Evolutionary conservation across 176 grass and related monocot genomes (phyloP).

Genomic region (Coix lacrymajobi): DNA sequence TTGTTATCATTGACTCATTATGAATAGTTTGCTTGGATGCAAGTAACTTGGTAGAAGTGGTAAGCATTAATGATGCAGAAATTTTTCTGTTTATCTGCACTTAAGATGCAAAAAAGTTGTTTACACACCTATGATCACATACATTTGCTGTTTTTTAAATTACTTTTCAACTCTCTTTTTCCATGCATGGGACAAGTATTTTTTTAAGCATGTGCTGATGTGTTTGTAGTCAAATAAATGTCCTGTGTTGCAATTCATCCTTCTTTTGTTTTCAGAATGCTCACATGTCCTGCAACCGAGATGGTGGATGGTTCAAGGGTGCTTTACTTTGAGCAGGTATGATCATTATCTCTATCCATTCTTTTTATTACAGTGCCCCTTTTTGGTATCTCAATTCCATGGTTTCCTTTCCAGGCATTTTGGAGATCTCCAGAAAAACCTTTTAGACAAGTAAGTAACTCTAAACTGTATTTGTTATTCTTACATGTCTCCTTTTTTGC

Average conservation of each 20-base stretch:
- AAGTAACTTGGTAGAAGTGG: neutral
- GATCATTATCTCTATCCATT: neutral
- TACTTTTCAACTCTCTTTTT: neutral
- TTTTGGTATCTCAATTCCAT: neutral
- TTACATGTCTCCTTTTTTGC: neutral
- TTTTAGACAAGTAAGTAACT: slow-evolving; percentile 93
- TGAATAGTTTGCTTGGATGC: neutral
- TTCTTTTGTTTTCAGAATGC: slow-evolving; percentile 57
- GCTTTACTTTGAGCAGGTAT: slow-evolving; percentile 95
- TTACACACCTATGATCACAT: neutral
- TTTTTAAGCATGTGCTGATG: neutral
- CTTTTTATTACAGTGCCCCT: neutral
- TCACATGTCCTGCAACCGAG: slow-evolving; percentile 87
- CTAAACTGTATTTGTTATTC: slow-evolving; percentile 13
- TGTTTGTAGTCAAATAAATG: neutral
- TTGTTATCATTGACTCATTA: neutral
- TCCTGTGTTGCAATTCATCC: neutral
- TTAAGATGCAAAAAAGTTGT: neutral
- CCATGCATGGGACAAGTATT: neutral
- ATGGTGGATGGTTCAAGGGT: slow-evolving; percentile 96
- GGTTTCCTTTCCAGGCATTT: slow-evolving; percentile 72
- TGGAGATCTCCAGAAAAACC: slow-evolving; percentile 97
- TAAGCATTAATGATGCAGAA: neutral
- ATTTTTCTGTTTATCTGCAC: neutral
- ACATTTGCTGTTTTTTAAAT: neutral